Percentiles rank a stretch among this genome's conserved stretches.
These are phyloP conservation scores for Metschnikowia hibisci DNA, from an alignment of 805 yeast species.

Conservation along the genomic window DNA sequence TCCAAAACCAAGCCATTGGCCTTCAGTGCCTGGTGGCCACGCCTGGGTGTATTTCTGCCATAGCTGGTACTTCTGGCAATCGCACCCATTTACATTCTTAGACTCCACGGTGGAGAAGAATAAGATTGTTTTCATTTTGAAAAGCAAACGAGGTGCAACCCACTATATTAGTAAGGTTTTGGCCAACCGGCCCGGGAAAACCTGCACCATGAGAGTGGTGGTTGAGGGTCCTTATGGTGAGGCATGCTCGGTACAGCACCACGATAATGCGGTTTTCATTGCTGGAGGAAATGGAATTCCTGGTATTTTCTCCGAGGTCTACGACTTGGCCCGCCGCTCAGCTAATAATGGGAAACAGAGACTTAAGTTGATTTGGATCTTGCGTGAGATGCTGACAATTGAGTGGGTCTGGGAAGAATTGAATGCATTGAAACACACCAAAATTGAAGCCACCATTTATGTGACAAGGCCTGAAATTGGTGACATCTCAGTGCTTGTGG, in stretches of 20 bases:
- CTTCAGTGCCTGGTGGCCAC: conserved; percentile 38
- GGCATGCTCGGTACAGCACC: conserved; percentile 44
- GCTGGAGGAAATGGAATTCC: conserved; percentile 81
- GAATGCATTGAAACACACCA: conserved; percentile 8
- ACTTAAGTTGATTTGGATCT: conserved; percentile 17
- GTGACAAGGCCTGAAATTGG: conserved; percentile 13
- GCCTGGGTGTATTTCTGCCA: conserved; percentile 36
- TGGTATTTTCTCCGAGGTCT: conserved; percentile 45
- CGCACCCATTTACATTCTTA: conserved; percentile 40
- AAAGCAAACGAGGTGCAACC: conserved; percentile 38
- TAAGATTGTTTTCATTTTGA: conserved; percentile 30
- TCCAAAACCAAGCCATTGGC: conserved; percentile 37
- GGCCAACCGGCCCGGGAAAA: conserved; percentile 27
- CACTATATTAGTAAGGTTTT: conserved; percentile 29
- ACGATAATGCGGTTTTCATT: conserved; percentile 52
- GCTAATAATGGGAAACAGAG: conserved; percentile 13
- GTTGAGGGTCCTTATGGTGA: conserved; percentile 74
- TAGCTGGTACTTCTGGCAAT: conserved; percentile 38
- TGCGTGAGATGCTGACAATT: conserved; percentile 14
- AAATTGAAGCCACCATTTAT: conserved; percentile 14
- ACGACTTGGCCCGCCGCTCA: conserved; percentile 25
- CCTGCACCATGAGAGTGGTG: conserved; percentile 28
- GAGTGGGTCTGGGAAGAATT: conserved; percentile 17
- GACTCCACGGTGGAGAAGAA: conserved; percentile 16
- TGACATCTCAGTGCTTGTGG: conserved; percentile 4